These are phyloP conservation scores for Lentinula sp. DNA, from an alignment of 768 basidiomycete species.

Conservation along the genomic window DNA sequence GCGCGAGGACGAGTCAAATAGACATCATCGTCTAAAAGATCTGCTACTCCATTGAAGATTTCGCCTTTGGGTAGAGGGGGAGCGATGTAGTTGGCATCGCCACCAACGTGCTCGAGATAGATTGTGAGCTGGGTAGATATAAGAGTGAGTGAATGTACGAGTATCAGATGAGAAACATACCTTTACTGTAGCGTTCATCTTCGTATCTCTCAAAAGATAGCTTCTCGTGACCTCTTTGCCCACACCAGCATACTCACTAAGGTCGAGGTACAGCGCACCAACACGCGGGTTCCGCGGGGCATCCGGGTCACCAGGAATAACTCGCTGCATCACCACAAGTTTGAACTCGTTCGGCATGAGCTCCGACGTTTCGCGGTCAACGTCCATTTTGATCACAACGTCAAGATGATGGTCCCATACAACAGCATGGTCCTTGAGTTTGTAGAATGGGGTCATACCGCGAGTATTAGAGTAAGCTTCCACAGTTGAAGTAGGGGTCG, in stretches of 20 bases:
- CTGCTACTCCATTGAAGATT: slow-evolving; percentile 62
- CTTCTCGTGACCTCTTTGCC: slow-evolving; percentile 53
- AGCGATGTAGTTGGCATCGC: slow-evolving; percentile 49
- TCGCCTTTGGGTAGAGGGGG: slow-evolving; percentile 70
- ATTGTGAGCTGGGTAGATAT: slow-evolving; percentile 44
- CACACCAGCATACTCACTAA: slow-evolving; percentile 66
- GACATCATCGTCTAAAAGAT: slow-evolving; percentile 51
- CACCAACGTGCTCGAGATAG: slow-evolving; percentile 46
- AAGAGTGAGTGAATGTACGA: neutral
- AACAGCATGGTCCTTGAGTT: slow-evolving; percentile 59
- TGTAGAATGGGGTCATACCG: slow-evolving; percentile 55
- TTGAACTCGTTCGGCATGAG: slow-evolving; percentile 60
- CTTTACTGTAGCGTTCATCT: slow-evolving; percentile 76
- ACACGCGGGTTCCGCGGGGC: slow-evolving; percentile 54
- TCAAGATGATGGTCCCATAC: slow-evolving; percentile 55
- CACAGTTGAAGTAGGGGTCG: neutral
- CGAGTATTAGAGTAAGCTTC: slow-evolving; percentile 30
- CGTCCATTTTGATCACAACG: slow-evolving; percentile 50
- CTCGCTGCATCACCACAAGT: slow-evolving; percentile 60
- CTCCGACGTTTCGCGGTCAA: slow-evolving; percentile 45
- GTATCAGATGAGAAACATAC: slow-evolving; percentile 22
- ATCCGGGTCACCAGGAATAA: slow-evolving; percentile 48
- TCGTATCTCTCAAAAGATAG: slow-evolving; percentile 66
- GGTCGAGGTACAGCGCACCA: slow-evolving; percentile 62
- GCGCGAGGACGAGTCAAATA: slow-evolving; percentile 45